These are phyloP conservation scores for Rachicladosporium sp. DNA, from an alignment of 2,329 filamentous ascomycete species.

Conservation along the genomic window DNA sequence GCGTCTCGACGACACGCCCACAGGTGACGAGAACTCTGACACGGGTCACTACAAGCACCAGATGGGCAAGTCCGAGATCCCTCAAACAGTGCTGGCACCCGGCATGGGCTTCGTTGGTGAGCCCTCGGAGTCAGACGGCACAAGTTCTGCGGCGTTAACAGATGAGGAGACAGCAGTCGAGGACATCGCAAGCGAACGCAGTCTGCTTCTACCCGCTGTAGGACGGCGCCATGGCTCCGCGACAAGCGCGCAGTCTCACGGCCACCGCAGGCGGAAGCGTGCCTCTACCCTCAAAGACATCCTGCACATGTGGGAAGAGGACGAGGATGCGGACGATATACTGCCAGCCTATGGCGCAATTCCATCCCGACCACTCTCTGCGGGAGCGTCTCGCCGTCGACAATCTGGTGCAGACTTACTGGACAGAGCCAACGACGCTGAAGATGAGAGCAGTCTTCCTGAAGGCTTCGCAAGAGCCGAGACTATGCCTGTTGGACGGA, in stretches of 20 bases:
- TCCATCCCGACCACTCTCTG: neutral
- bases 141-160: conserved; percentile 12
- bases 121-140: conserved; percentile 17
- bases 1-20: conserved; percentile 61
- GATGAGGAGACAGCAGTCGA: conserved; percentile 16
- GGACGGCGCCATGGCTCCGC: neutral
- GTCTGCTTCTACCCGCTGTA: conserved; percentile 6
- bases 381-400: conserved; percentile 1
- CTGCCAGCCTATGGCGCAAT: conserved; percentile 5
- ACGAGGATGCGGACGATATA: conserved; percentile 16
- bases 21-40: conserved; percentile 43
- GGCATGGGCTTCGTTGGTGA: conserved; percentile 51
- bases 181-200: conserved; percentile 10
- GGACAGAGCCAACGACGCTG: conserved; percentile 3
- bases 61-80: conserved; percentile 24
- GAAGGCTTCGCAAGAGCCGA: conserved; percentile 8
- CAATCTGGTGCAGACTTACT: neutral
- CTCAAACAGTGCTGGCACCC: conserved; percentile 61
- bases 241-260: conserved; percentile 6
- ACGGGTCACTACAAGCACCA: conserved; percentile 34
- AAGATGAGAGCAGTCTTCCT: neutral
- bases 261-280: conserved; percentile 15
- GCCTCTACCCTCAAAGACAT: conserved; percentile 22
- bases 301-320: conserved; percentile 20
- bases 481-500: conserved; percentile 10